These are phyloP conservation scores for Gaultheria prostrata DNA, from an alignment of 148 eudicot genomes.

Conservation along the genomic window DNA sequence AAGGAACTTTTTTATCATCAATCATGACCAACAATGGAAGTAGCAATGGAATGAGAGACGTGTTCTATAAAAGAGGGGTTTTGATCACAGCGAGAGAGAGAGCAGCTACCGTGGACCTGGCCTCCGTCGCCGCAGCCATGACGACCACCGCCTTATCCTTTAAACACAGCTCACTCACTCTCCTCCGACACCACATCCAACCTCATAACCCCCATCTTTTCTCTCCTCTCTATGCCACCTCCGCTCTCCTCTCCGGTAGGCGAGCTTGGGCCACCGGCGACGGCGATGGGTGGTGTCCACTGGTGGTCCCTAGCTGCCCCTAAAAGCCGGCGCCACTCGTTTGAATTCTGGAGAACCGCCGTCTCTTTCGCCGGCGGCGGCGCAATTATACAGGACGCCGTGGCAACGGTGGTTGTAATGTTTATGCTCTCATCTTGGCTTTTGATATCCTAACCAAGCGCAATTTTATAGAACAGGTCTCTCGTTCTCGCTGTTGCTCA, in stretches of 20 bases:
- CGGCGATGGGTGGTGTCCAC: not conserved
- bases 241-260: not conserved
- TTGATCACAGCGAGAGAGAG: too few relatives aligned
- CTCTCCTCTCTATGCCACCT: too few relatives aligned
- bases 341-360: not conserved
- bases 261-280: not conserved
- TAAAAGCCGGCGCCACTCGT: not conserved
- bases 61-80: too few relatives aligned
- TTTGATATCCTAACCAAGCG: slow-evolving; percentile 52
- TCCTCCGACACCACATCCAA: not conserved
- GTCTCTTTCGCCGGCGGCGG: not conserved
- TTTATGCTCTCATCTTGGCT: slow-evolving; percentile 46
- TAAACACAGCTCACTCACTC: not conserved
- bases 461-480: slow-evolving; percentile 48
- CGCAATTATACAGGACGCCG: slow-evolving; percentile 48
- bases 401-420: slow-evolving; percentile 37
- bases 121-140: not conserved
- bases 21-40: too few relatives aligned
- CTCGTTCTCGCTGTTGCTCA: not conserved
- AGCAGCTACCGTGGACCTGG: not conserved
- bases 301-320: not conserved
- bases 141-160: not conserved
- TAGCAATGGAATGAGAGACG: too few relatives aligned
- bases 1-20: too few relatives aligned
- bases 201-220: not conserved